These are phyloP conservation scores for Pythium brachiatum DNA, from an alignment of 352 stramenopile genomes.

Conservation along the genomic window DNA sequence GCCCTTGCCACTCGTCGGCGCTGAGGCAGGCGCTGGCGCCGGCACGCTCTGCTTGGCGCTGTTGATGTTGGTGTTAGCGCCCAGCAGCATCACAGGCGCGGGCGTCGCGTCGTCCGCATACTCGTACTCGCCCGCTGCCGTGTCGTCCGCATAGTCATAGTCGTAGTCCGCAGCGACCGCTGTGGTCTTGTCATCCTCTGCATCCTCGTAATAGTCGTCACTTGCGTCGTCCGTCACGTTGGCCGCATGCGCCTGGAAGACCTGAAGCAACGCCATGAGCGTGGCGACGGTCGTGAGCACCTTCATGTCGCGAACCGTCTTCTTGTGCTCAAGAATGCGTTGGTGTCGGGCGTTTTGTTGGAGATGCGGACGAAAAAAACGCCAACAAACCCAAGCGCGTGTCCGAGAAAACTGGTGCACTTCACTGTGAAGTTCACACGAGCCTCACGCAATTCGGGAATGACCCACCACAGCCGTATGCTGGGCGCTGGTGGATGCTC, in stretches of 20 bases:
- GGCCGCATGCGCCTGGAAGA: background rate
- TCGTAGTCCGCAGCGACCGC: no score
- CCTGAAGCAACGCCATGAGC: background rate
- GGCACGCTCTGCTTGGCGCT: conserved; percentile 7
- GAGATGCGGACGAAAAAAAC: background rate
- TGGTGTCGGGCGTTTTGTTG: background rate
- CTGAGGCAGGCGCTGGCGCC: conserved; percentile 2
- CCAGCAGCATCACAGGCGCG: conserved; percentile 2
- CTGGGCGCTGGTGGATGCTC: background rate
- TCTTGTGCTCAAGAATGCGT: no score
- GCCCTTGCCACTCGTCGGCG: background rate
- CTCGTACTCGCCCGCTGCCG: background rate
- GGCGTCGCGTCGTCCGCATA: background rate
- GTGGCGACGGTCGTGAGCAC: background rate
- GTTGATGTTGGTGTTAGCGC: conserved; percentile 4
- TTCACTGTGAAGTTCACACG: no score
- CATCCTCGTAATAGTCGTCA: background rate
- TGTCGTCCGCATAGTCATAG: background rate
- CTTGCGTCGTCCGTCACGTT: background rate
- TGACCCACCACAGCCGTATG: background rate
- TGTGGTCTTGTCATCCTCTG: no score
- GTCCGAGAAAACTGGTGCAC: no score
- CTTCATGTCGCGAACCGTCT: background rate
- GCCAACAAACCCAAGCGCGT: background rate
- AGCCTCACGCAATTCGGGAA: background rate